phyloP scores from a whole-genome alignment of 2,329 filamentous ascomycete species.

The Mollisiaceae sp. region DNA sequence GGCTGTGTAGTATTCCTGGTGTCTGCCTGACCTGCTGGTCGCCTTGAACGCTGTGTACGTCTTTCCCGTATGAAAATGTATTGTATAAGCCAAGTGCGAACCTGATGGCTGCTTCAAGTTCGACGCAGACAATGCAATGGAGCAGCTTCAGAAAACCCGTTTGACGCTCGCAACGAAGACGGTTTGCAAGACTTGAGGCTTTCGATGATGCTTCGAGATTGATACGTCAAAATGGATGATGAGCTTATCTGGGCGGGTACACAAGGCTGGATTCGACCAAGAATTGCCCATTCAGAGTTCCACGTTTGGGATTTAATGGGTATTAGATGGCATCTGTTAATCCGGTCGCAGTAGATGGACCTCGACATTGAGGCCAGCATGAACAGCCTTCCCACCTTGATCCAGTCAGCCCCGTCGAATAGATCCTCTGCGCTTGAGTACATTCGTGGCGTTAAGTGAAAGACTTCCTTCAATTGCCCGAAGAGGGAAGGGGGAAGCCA shows the following conservation, averaged over 20 bases:
- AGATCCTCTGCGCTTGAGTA: slow-evolving; percentile 7
- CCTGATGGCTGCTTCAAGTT: neutral
- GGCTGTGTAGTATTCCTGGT: neutral
- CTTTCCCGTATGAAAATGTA: neutral
- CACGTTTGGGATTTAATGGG: neutral
- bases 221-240: neutral
- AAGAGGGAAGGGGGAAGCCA: slow-evolving; percentile 20
- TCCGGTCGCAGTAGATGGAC: slow-evolving; percentile 1
- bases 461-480: slow-evolving; percentile 9
- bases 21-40: neutral
- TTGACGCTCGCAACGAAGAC: neutral
- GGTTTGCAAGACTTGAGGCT: neutral
- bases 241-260: neutral
- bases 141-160: neutral
- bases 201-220: neutral
- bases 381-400: slow-evolving; percentile 1
- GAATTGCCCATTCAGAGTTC: neutral
- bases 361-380: neutral
- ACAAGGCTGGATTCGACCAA: neutral
- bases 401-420: slow-evolving; percentile 35
- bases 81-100: neutral
- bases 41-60: neutral
- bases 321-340: slow-evolving; percentile 4
- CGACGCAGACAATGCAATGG: neutral
- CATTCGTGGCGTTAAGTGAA: slow-evolving; percentile 20